A percentile compares a stretch with the other conserved stretches of the same genome.
Conservation (phyloP, 164 flowering plant genomes). For the Magnolia sinica region DNA sequence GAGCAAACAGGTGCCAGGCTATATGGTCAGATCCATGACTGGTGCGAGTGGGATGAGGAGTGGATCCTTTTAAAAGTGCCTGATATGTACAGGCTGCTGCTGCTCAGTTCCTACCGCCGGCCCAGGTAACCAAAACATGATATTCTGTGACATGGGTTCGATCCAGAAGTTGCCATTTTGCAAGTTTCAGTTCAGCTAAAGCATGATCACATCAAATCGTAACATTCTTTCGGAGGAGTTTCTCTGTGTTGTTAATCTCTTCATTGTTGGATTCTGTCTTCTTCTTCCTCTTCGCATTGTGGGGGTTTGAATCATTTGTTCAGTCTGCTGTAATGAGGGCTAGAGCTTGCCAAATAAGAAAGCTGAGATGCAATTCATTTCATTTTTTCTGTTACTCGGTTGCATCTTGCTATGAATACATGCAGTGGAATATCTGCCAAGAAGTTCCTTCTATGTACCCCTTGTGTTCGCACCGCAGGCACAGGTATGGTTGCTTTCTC, state of each 20-base stretch:
- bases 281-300: conserved; percentile 4
- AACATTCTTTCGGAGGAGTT: conserved; percentile 9
- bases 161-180: not conserved
- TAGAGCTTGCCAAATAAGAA: conserved; percentile 3
- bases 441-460: not conserved
- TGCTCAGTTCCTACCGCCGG: not conserved
- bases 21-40: not conserved
- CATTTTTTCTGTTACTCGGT: not conserved
- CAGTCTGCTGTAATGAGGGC: conserved; percentile 6
- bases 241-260: not conserved
- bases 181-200: conserved; percentile 1
- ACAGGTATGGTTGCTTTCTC: too few species aligned
- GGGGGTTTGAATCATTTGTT: conserved; percentile 4
- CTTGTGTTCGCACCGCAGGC: too few species aligned
- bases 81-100: conserved; percentile 11
- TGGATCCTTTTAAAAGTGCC: conserved; percentile 1
- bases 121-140: not conserved
- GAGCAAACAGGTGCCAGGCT: not conserved
- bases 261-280: not conserved
- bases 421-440: not conserved
- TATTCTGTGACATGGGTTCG: conserved; percentile 2
- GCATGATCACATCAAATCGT: not conserved
- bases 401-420: not conserved
- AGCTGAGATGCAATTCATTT: not conserved
- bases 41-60: not conserved